Evolutionary conservation across 208 protist genomes (phyloP).

Genomic region (Leishmania major): DNA sequence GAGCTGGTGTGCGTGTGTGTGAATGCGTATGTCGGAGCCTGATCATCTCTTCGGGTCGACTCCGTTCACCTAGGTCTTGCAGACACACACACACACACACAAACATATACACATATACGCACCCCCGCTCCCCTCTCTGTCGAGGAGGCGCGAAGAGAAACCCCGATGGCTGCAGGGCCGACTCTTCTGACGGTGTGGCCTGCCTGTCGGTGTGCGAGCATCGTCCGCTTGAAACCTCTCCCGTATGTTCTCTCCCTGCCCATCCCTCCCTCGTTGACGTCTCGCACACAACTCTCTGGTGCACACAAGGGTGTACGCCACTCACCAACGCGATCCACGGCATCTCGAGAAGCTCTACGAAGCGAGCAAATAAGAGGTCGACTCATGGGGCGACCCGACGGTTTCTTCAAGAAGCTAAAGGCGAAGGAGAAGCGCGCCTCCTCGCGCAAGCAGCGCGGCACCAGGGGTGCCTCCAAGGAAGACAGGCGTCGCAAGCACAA

Average conservation of each 20-base stretch:
- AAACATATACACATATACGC: constrained; percentile 1
- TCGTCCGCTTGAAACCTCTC: not conserved
- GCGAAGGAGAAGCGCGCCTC: constrained; percentile 66
- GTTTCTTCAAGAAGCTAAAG: constrained; percentile 86
- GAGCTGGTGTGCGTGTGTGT: not conserved
- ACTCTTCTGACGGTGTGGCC: not conserved
- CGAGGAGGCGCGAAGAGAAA: not conserved
- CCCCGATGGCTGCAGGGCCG: not conserved
- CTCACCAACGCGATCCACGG: not conserved
- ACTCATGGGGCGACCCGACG: constrained; percentile 67
- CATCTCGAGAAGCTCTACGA: not conserved
- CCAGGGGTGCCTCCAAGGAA: constrained; percentile 83
- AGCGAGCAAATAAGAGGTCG: not conserved
- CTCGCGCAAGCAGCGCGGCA: constrained; percentile 58
- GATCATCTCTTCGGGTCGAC: constrained; percentile 3
- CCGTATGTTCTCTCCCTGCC: not conserved
- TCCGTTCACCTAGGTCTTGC: not conserved
- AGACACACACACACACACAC: constrained; percentile 7
- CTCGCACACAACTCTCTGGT: not conserved
- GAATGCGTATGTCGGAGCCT: not conserved
- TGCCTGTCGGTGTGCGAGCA: not conserved
- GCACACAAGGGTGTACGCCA: not conserved
- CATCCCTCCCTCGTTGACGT: not conserved
- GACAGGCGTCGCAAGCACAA: constrained; percentile 70
- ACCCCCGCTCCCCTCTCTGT: not conserved